Percentiles rank a stretch among this genome's conserved stretches.
Conservation (phyloP, 2,329 filamentous ascomycete species). For the Fusarium sp. region DNA sequence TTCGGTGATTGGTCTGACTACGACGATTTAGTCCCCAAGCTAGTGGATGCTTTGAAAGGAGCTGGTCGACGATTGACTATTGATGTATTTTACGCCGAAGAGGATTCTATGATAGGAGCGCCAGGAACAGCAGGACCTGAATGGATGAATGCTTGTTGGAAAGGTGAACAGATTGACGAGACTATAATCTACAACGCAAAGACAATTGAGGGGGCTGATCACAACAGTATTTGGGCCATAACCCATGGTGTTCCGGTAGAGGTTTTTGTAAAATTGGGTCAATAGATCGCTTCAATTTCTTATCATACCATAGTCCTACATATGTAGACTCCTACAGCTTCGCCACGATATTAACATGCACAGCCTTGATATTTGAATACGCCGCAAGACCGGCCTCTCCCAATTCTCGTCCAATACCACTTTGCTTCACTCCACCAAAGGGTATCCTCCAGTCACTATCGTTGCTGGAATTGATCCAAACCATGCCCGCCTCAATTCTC, state of each 20-base stretch:
- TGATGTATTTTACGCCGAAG: constrained; percentile 26
- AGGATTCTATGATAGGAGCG: constrained; percentile 24
- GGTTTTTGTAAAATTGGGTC: not conserved
- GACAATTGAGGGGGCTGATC: not conserved
- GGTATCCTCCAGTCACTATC: constrained; percentile 60
- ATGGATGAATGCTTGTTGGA: constrained; percentile 23
- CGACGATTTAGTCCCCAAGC: constrained; percentile 12
- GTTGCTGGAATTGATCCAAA: constrained; percentile 64
- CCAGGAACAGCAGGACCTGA: not conserved
- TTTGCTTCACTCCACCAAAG: constrained; percentile 63
- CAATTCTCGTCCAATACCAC: constrained; percentile 60
- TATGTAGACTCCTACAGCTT: constrained; percentile 10
- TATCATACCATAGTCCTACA: not conserved
- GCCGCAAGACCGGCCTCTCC: constrained; percentile 60
- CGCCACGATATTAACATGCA: constrained; percentile 58
- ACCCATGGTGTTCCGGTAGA: constrained; percentile 1
- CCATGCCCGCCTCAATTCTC: constrained; percentile 70
- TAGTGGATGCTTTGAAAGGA: not conserved
- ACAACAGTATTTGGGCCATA: constrained; percentile 24
- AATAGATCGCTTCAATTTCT: not conserved
- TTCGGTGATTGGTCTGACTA: constrained; percentile 31
- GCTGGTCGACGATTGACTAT: not conserved
- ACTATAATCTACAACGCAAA: not conserved
- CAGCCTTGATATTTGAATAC: constrained; percentile 60
- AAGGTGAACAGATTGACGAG: not conserved